phyloP scores from a whole-genome alignment of 2,329 filamentous ascomycete genomes.

The Trichoderma guizhouense region DNA sequence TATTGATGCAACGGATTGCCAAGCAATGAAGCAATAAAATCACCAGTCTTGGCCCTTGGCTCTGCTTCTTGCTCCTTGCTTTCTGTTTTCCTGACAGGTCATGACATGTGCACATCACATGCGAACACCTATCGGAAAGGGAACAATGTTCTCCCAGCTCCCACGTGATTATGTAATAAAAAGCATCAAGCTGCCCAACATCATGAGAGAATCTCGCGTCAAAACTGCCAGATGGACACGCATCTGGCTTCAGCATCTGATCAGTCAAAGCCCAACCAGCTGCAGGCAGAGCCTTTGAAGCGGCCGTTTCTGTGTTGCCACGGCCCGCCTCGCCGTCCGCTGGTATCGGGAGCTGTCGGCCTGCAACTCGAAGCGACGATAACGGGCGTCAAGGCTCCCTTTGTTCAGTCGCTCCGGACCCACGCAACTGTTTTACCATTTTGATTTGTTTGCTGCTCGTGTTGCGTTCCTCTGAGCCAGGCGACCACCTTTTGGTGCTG shows the following conservation, averaged over 20 bases:
- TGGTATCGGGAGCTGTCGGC: not conserved
- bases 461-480: not conserved
- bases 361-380: not conserved
- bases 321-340: slow-evolving; percentile 2
- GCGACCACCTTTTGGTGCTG: not conserved
- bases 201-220: slow-evolving; percentile 11
- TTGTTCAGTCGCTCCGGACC: slow-evolving; percentile 5
- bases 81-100: not conserved
- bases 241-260: slow-evolving; percentile 19
- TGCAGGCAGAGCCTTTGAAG: slow-evolving; percentile 1
- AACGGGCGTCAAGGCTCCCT: not conserved
- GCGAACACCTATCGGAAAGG: slow-evolving; percentile 7
- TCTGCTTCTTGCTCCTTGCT: not conserved
- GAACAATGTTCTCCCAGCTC: not conserved
- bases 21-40: not conserved
- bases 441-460: not conserved
- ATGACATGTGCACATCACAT: not conserved
- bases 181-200: slow-evolving; percentile 17
- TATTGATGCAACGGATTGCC: not conserved
- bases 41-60: not conserved
- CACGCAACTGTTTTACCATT: not conserved
- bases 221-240: slow-evolving; percentile 2
- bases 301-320: not conserved
- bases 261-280: slow-evolving; percentile 20
- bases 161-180: slow-evolving; percentile 14